Base-by-base conservation (phyloP, 1,284 basidiomycete species). In the Tilletia indica region DNA sequence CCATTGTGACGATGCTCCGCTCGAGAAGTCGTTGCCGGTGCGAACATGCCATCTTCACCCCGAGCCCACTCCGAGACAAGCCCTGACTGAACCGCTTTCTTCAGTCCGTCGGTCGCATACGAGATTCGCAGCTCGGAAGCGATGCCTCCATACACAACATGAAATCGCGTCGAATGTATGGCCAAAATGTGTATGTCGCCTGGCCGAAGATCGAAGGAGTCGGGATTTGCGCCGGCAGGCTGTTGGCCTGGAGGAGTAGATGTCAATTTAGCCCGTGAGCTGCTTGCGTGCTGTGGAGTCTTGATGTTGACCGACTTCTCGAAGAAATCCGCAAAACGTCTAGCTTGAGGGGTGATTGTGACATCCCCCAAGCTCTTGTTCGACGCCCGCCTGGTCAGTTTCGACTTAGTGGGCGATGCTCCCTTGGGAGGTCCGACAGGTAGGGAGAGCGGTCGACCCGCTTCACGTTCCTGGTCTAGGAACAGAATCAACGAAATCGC, bases 241-340 rank as follows among this genome's bases (percentile, higher is more conserved):
- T 16, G 31, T 3, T 42, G 58, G 11, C 25, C n/a, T 34, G 36
- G n/a, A 9, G 31, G 19, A 38, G 61, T 12, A 8, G 38, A 38
- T 12, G 38, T 64, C 3, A 19, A 4, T 12, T 9, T 19, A 8
- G 34, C 34, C 6, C 61, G 4, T 12, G 16, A 9, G 8, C 51
- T 54, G 51, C 16, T 45, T 45, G 42, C 6, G 14, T 14, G 42
- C 51, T 54, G 51, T 19, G 61, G 61, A 39, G 61, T 64, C 6
- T n/a, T 39, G 34, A 64, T 12, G 14, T 64, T 36, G 4, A 42
- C 61, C 19, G 36, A 39, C 38, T 64, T 64, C 34, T 38, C 61
- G 61, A 64, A 64, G 61, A 64, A 64, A 38, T 64, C 61, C 9
- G 61, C 61, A 16, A 64, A 64, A 19, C 61, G 61, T 21, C 61